Conservation (phyloP, 2,329 filamentous ascomycete species). For the Lachnellula subtilissima region DNA sequence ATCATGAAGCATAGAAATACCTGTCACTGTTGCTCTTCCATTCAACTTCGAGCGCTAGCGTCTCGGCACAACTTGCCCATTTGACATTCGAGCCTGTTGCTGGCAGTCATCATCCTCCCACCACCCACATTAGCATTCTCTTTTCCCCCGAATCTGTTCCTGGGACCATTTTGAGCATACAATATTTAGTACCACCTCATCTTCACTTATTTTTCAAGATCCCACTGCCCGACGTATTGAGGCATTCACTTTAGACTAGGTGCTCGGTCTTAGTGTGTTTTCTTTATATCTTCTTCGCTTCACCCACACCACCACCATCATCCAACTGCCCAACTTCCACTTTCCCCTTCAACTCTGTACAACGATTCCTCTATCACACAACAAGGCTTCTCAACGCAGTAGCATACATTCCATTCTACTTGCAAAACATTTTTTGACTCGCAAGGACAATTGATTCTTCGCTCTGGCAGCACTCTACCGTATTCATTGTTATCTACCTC, state of each 20-base stretch:
- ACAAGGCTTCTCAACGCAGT: neutral
- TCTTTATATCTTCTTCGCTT: neutral
- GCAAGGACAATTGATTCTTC: neutral
- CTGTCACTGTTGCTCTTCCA: neutral
- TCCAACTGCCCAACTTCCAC: neutral
- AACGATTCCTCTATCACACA: neutral
- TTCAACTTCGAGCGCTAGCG: neutral
- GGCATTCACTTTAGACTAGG: neutral
- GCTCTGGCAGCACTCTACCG: neutral
- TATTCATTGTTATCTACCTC: neutral
- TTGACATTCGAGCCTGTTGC: neutral
- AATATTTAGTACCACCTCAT: too few relatives aligned
- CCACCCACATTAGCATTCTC: too few relatives aligned
- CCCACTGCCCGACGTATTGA: too few relatives aligned
- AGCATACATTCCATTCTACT: neutral
- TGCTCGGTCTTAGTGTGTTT: neutral
- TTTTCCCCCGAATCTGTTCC: too few relatives aligned
- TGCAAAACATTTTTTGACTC: neutral
- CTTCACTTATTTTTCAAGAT: too few relatives aligned
- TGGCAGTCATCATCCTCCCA: too few relatives aligned
- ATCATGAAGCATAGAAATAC: neutral
- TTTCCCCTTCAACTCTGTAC: constrained; percentile 2
- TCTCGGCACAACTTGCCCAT: neutral
- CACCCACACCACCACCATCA: neutral
- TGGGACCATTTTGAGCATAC: too few relatives aligned